Base-by-base conservation (phyloP, 2,329 filamentous ascomycete species). In the Colletotrichum godetiae region DNA sequence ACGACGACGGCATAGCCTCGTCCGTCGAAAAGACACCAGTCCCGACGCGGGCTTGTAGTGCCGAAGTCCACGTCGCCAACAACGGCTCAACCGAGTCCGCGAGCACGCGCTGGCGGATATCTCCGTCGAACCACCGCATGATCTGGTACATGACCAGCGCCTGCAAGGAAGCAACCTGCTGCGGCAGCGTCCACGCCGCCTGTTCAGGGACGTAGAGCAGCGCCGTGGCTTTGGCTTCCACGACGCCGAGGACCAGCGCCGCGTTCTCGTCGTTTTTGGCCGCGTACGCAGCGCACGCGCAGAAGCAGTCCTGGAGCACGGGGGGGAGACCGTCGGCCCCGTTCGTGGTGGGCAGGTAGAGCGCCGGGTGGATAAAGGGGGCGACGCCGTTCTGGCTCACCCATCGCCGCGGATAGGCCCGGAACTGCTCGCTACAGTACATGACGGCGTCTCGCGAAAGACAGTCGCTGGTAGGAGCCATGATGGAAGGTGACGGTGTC, bases 221-320 rank as follows among this genome's bases (percentile, higher is more conserved):
- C 13, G 75, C 75, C n/a, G 73, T 73, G 42, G 77, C 72, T 46
- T 78, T 77, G 4, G 74, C 71, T 33, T 78, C 77, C 27, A 77
- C 67, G 31, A 80, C 77, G 29, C 74, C 75, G 64, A 80, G 74
- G 2, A 79, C 75, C 2, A 76, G 65, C 1, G 77, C 72, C 33
- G 78, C 75, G 55, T 77, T 81, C 11, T 71, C 65, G 5, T 77
- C 63, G 12, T 77, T 81, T 66, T 78, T 79, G 56, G 76, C 60
- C 0, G 73, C 27, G 64, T 81, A 81, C 5, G 75, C 75, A 0
- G 78, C 67, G 24, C 80, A 67, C 15, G 76, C 70, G 12, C 78
- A 77, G 71, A 77, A 81, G n/a, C 77, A 79, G 62, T 80, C 79
- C 64, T 80, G 77, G 0, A 81, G 62, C 24, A 75, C 77, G 13